Evolutionary conservation across 1,139 yeast species (phyloP).

Genomic region (Candida anutae): DNA sequence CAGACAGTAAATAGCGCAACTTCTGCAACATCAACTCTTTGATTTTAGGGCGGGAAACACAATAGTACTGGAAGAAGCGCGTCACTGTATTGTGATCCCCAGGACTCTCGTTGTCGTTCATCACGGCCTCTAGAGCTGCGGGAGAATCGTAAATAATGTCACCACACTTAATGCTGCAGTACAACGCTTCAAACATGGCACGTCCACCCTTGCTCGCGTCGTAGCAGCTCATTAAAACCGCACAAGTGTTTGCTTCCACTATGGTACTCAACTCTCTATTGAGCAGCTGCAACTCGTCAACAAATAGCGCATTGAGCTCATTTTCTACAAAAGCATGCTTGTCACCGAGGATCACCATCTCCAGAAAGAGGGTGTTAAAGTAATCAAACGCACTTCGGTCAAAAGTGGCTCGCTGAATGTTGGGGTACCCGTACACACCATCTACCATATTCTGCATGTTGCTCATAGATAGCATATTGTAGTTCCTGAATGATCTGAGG

Average conservation of each 20-base stretch:
- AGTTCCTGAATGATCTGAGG: conserved; percentile 3
- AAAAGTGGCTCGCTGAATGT: not conserved
- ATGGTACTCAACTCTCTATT: conserved; percentile 1
- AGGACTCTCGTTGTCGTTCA: no score
- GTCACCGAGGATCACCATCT: conserved; percentile 3
- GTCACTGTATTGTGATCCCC: no score
- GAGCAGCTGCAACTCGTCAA: conserved; percentile 2
- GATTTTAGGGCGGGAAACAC: no score
- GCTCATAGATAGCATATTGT: conserved; percentile 1
- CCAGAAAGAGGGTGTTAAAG: conserved; percentile 4
- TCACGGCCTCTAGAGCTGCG: no score
- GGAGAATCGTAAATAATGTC: no score
- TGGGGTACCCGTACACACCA: conserved; percentile 4
- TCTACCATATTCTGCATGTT: conserved; percentile 3
- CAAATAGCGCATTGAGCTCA: conserved; percentile 6
- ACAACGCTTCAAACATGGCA: no score
- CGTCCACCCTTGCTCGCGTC: no score
- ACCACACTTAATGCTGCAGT: no score
- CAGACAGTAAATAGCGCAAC: no score
- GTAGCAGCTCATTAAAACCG: not conserved
- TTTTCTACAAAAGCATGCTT: conserved; percentile 2
- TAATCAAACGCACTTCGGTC: conserved; percentile 3
- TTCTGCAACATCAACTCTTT: no score
- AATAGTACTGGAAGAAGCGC: no score
- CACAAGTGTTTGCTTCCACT: conserved; percentile 1